Percentiles rank a stretch among this genome's conserved stretches.
These are phyloP conservation scores for Globisporangium okanoganense DNA, from an alignment of 352 stramenopile genomes.

Conservation along the genomic window DNA sequence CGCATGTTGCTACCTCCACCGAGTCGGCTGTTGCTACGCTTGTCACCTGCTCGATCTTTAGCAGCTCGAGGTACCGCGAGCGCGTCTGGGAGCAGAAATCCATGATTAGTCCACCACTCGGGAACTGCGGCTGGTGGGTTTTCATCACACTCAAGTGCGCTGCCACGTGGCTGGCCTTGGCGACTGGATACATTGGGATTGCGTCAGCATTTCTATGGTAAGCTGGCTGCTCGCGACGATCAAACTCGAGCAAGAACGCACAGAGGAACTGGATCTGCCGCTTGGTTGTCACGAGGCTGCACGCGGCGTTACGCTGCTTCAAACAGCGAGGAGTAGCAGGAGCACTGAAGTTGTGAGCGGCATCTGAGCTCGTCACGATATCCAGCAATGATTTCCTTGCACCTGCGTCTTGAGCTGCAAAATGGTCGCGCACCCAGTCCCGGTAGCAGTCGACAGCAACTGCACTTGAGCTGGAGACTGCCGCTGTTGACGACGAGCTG, in stretches of 20 bases:
- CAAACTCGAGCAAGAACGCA: conserved; percentile 33
- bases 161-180: conserved; percentile 18
- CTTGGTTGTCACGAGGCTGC: conserved; percentile 23
- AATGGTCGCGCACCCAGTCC: conserved; percentile 25
- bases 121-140: conserved; percentile 24
- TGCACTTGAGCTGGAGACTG: too few species aligned
- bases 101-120: conserved; percentile 23
- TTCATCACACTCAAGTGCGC: conserved; percentile 37
- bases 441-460: conserved; percentile 16
- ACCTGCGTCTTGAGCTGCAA: conserved; percentile 6
- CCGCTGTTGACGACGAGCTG: not conserved
- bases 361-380: not conserved
- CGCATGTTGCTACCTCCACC: not conserved
- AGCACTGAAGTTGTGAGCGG: not conserved
- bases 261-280: conserved; percentile 36
- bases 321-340: not conserved
- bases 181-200: not conserved
- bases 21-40: not conserved
- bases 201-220: not conserved
- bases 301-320: conserved; percentile 4
- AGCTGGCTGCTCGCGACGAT: conserved; percentile 13
- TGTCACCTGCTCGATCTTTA: conserved; percentile 16
- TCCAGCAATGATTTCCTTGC: not conserved
- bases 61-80: conserved; percentile 18
- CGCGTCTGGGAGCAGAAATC: conserved; percentile 34